These are phyloP conservation scores for thale cress (Arabidopsis thaliana) DNA, from an alignment of 345 rosid species.

Conservation along the genomic window TAIR10.1 NC_003071.7:817001-817500, in stretches of 20 bases:
- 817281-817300: too few species aligned
- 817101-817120: neutral
- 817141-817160: neutral
- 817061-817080: neutral
- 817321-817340: neutral
- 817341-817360: too few species aligned
- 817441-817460: too few species aligned
- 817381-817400: neutral
- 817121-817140: neutral
- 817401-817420: neutral
- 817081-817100: neutral
- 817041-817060: neutral
- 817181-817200: neutral
- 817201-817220: neutral
- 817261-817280: neutral
- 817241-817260: neutral
- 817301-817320: neutral
- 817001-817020: conserved; percentile 29
- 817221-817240: neutral
- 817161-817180: neutral
- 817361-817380: too few species aligned
- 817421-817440: neutral
- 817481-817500: neutral
- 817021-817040: conserved; percentile 11
- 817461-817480: neutral